Conservation (phyloP, 495 filamentous ascomycete species). For the Gamarada debralockiae region DNA sequence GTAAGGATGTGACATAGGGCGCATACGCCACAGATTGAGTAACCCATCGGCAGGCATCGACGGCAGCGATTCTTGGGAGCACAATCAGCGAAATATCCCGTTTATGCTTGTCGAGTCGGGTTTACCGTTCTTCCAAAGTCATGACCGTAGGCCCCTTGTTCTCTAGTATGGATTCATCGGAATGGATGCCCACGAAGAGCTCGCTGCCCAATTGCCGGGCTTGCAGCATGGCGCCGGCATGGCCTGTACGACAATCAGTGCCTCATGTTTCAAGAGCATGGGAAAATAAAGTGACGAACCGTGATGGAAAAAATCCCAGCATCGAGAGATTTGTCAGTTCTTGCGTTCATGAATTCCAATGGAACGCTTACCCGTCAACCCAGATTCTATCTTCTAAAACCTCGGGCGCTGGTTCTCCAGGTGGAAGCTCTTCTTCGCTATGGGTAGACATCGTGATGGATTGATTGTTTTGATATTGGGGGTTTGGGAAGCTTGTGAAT, state of each 20-base stretch:
- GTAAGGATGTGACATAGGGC: slow-evolving; percentile 90
- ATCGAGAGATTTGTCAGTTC: no score
- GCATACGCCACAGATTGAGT: slow-evolving; percentile 78
- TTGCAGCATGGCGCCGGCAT: slow-evolving; percentile 95
- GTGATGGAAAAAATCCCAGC: slow-evolving; percentile 98
- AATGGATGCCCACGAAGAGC: slow-evolving; percentile 88
- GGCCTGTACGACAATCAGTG: slow-evolving; percentile 49
- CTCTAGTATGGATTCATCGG: slow-evolving; percentile 87
- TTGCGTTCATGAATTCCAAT: no score
- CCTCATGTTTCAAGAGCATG: background rate
- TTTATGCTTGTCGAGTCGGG: slow-evolving; percentile 6
- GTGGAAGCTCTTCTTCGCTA: slow-evolving; percentile 8
- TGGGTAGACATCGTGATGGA: slow-evolving; percentile 4
- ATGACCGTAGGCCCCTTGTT: slow-evolving; percentile 99
- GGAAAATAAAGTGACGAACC: slow-evolving; percentile 44
- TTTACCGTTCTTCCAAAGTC: slow-evolving; percentile 80
- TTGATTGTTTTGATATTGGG: no score
- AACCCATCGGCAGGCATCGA: slow-evolving; percentile 93
- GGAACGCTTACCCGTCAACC: no score
- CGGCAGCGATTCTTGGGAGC: slow-evolving; percentile 58
- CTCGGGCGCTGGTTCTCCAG: slow-evolving; percentile 27
- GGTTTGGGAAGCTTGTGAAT: no score
- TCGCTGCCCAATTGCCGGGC: slow-evolving; percentile 80
- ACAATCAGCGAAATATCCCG: slow-evolving; percentile 14
- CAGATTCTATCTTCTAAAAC: slow-evolving; percentile 75